These are phyloP conservation scores for Diddensiella transvaalensis DNA, from an alignment of 805 yeast species.

Conservation along the genomic window DNA sequence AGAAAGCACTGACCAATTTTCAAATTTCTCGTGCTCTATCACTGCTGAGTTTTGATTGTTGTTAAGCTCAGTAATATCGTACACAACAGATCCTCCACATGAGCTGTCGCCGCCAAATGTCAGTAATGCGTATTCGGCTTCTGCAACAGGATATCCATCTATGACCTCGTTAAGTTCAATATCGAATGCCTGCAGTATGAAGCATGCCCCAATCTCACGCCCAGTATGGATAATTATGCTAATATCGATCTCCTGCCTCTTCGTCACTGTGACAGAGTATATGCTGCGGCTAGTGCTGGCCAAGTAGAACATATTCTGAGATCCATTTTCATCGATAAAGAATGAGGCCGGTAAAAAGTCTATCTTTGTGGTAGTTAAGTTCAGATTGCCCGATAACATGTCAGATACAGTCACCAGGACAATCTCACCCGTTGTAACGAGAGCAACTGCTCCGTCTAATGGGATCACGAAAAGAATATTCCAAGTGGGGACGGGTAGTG, in stretches of 20 bases:
- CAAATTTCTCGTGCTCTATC: constrained; percentile 32
- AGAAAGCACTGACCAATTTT: constrained; percentile 48
- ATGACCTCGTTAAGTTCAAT: constrained; percentile 18
- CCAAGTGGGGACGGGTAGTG: constrained; percentile 38
- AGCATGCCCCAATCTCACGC: constrained; percentile 33
- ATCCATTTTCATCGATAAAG: constrained; percentile 24
- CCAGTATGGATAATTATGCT: constrained; percentile 21
- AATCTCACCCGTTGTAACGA: constrained; percentile 39
- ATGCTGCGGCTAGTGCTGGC: constrained; percentile 26
- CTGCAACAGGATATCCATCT: constrained; percentile 8
- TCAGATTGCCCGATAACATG: constrained; percentile 45
- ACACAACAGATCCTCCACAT: constrained; percentile 36
- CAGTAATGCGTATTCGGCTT: constrained; percentile 19
- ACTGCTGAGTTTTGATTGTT: no score
- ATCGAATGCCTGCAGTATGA: constrained; percentile 23
- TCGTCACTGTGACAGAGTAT: not conserved
- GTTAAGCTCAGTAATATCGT: constrained; percentile 1
- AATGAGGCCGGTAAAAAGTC: constrained; percentile 40
- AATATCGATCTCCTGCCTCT: not conserved
- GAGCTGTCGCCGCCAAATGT: constrained; percentile 43
- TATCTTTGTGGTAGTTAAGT: constrained; percentile 30
- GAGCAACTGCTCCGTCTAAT: constrained; percentile 31
- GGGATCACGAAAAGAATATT: constrained; percentile 41
- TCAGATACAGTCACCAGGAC: constrained; percentile 41
- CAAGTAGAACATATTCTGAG: constrained; percentile 21